A percentile compares a stretch with the other conserved stretches of the same genome.
phyloP scores from a whole-genome alignment of 257 asterid species.

The Plectranthus barbatus region DNA sequence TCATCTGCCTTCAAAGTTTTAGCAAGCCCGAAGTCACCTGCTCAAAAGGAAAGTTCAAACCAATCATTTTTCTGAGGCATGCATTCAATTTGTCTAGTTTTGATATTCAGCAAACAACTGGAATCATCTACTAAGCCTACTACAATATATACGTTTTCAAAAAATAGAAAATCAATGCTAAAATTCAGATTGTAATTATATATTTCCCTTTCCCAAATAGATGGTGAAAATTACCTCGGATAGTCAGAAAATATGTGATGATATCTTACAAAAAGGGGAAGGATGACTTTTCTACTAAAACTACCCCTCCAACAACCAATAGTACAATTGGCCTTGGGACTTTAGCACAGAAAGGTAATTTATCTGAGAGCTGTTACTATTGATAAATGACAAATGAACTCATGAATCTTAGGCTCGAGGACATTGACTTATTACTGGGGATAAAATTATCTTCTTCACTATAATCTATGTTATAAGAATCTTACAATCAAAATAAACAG shows the following conservation, averaged over 20 bases:
- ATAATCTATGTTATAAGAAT: no score
- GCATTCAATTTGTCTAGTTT: slow-evolving; percentile 3
- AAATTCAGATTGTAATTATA: background rate
- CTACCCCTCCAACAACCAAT: no score
- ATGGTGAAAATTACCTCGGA: background rate
- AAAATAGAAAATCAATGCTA: background rate
- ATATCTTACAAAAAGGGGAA: no score
- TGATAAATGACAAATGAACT: no score
- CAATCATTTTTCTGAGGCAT: background rate
- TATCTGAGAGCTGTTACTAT: no score
- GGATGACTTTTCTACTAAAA: no score
- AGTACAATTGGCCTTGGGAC: no score
- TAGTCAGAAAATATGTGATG: background rate
- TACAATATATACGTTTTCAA: background rate
- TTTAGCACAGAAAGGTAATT: no score
- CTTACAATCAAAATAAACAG: no score
- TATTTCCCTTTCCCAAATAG: background rate
- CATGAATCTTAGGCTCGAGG: no score
- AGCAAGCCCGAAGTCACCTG: slow-evolving; percentile 99
- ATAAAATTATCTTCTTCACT: no score
- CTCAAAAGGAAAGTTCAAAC: slow-evolving; percentile 12
- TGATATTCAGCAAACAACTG: slow-evolving; percentile 4
- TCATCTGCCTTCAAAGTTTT: slow-evolving; percentile 96
- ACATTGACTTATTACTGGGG: no score
- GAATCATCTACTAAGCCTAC: slow-evolving; percentile 16